phyloP scores from a whole-genome alignment of 805 yeast species.

The Nakazawaea pomicola region DNA sequence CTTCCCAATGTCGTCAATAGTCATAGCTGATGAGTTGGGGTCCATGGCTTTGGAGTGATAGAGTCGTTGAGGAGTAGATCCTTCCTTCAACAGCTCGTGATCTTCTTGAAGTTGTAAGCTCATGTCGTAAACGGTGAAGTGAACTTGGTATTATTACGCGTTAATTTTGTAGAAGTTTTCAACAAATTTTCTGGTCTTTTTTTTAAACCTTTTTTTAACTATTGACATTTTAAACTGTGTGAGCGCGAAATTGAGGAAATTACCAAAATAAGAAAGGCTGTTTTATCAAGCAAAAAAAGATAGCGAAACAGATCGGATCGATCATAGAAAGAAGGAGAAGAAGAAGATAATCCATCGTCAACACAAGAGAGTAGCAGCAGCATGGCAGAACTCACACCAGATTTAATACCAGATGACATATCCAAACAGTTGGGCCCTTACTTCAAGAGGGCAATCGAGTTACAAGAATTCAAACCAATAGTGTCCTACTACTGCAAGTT shows the following conservation, averaged over 20 bases:
- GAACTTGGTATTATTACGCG: too few species aligned
- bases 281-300: too few species aligned
- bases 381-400: constrained; percentile 11
- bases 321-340: too few species aligned
- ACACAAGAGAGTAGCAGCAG: constrained; percentile 2
- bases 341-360: too few species aligned
- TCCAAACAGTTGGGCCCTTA: constrained; percentile 38
- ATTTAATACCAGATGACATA: constrained; percentile 25
- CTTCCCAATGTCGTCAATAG: constrained; percentile 6
- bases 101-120: too few species aligned
- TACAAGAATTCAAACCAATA: constrained; percentile 53
- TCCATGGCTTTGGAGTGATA: not conserved
- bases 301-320: too few species aligned
- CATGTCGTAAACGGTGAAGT: too few species aligned
- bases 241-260: not conserved
- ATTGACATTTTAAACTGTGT: not conserved
- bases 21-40: constrained; percentile 6
- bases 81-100: too few species aligned
- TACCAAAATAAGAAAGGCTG: not conserved
- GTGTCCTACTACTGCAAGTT: constrained; percentile 69
- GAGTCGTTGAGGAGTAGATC: too few species aligned
- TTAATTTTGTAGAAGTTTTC: not conserved
- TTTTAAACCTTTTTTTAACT: not conserved
- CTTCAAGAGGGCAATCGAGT: constrained; percentile 52
- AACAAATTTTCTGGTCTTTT: not conserved